Conservation (phyloP, 768 basidiomycete species). For the Rhodotorula diobovata region DNA sequence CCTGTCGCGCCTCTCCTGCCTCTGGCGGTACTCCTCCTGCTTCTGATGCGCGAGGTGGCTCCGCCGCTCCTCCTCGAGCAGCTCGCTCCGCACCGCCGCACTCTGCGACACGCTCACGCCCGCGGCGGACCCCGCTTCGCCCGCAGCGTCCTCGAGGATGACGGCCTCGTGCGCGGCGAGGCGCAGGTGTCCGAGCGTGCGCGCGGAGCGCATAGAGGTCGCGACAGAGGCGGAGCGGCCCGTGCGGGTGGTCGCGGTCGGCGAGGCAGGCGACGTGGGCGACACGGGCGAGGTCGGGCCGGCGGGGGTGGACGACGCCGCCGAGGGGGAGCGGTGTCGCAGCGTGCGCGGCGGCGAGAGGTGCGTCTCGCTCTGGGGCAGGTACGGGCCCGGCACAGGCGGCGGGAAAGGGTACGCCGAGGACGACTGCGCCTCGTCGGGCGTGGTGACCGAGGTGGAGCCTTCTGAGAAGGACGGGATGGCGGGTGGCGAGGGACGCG, state of each 20-base stretch:
- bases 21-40: neutral
- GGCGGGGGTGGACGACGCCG: conserved; percentile 2
- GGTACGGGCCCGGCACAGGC: conserved; percentile 46
- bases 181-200: conserved; percentile 1
- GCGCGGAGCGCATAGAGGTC: conserved; percentile 11
- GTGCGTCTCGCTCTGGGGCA: conserved; percentile 41
- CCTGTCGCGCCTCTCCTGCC: conserved; percentile 9
- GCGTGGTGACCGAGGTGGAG: neutral
- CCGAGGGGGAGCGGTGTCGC: conserved; percentile 40
- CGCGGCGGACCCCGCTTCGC: neutral
- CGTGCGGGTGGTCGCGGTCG: neutral
- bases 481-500: conserved; percentile 6
- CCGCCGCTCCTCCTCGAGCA: conserved; percentile 31
- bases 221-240: conserved; percentile 14
- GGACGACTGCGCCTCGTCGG: neutral
- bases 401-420: conserved; percentile 41
- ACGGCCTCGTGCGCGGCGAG: neutral
- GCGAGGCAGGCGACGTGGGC: too few species aligned
- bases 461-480: conserved; percentile 20
- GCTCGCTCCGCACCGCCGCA: conserved; percentile 22
- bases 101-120: conserved; percentile 23
- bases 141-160: neutral
- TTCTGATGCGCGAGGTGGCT: conserved; percentile 15
- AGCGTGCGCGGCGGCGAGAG: conserved; percentile 41
- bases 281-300: neutral